Evolutionary conservation across 2,329 filamentous ascomycete species (phyloP), one percentile per base, ranked within the genome.

Genomic region (Aspergillus caelatus): DNA sequence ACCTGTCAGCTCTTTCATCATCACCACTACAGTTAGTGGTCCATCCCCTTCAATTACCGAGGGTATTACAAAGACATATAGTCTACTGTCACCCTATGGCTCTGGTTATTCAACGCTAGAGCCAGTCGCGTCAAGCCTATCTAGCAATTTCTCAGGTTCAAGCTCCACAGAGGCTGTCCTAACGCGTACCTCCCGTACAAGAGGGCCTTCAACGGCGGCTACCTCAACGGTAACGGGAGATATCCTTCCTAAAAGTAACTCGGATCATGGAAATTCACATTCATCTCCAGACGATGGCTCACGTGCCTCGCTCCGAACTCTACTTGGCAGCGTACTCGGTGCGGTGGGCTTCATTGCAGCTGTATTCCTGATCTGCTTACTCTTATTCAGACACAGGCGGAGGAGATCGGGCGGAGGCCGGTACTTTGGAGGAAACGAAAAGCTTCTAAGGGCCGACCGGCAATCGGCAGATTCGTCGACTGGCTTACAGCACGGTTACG

Each of bases 241-340:
- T 19, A n/a, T 45, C n/a, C n/a, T 61, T n/a, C 61, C 45, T 21
- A 41, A 63, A 14, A 55, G 54, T n/a, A 43, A 39, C n/a, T 53
- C 61, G 12, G n/a, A 34, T 28, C 55, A 48, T 12, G 34, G 41
- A 16, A 34, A 23, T 34, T 41, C 65, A 41, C 46, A 36, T 34
- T 32, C n/a, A 12, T 59, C 62, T 26, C 34, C 62, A 12, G 54
- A 60, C 45, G 26, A 43, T n/a, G 41, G 34, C 43, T n/a, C 41
- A 32, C 30, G 46, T 10, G 54, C 60, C 30, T 58, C 67, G 4
- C 62, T 71, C 21, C 67, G 68, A n/a, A 61, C 64, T 8, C 69
- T 77, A 34, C 67, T 77, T 39, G 76, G 74, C 1, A 70, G 72
- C 45, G 61, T 71, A 8, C 43, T 78, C 19, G 75, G 75, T 11